Conservation (phyloP, 2,329 filamentous ascomycete genomes). For the Neocatenulostroma microsporum region DNA sequence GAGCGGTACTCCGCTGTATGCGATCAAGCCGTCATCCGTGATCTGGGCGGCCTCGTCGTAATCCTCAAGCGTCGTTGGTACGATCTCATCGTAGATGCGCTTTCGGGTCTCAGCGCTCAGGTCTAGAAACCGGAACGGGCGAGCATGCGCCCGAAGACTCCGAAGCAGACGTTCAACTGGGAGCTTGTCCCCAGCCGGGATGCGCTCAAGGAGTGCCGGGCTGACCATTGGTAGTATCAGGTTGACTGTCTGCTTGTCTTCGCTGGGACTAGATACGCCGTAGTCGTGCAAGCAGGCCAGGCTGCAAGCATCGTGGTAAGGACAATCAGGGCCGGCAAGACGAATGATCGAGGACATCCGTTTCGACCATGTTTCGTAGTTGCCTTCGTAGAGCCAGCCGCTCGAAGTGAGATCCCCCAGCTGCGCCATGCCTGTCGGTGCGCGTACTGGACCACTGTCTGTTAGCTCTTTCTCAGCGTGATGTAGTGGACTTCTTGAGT, state of each 20-base stretch:
- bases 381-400: constrained; percentile 1
- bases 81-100: not conserved
- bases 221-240: not conserved
- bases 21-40: no score
- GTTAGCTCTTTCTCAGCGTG: no score
- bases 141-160: not conserved
- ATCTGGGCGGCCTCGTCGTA: no score
- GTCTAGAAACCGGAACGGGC: not conserved
- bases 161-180: not conserved
- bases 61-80: no score
- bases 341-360: not conserved
- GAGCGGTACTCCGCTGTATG: no score
- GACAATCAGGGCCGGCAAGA: not conserved
- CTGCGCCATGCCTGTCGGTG: not conserved
- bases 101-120: not conserved
- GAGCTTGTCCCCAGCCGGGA: not conserved
- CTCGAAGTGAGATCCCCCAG: not conserved
- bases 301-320: not conserved
- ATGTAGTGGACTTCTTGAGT: no score
- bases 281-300: not conserved
- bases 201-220: not conserved
- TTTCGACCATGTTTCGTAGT: not conserved
- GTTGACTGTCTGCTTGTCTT: not conserved
- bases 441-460: no score
- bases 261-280: not conserved